Percentiles rank a stretch among this genome's conserved stretches.
Conservation (phyloP, 129 eudicot species). For the Ambrosia trifida region DNA sequence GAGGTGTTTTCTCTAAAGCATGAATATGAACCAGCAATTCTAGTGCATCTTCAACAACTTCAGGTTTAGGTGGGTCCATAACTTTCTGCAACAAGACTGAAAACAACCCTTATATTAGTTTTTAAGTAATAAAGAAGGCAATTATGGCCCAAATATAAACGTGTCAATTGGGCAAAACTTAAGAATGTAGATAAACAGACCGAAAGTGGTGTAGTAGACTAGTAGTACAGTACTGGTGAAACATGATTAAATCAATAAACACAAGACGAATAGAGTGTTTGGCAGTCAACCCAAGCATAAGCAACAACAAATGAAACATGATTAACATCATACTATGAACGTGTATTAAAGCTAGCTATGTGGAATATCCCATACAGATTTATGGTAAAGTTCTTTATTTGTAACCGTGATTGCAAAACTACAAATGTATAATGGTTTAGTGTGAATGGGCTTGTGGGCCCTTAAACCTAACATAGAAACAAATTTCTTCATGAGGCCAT, state of each 20-base stretch:
- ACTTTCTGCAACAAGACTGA: slow-evolving; percentile 79
- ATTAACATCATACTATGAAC: background rate
- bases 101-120: slow-evolving; percentile 21
- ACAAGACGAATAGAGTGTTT: background rate
- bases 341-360: background rate
- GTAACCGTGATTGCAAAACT: too few relatives aligned
- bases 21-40: slow-evolving; percentile 57
- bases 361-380: too few relatives aligned
- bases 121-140: background rate
- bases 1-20: slow-evolving; percentile 70
- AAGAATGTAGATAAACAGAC: background rate
- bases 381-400: too few relatives aligned
- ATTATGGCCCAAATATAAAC: background rate
- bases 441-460: too few relatives aligned
- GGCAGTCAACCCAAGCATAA: background rate
- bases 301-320: too few relatives aligned
- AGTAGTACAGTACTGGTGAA: background rate
- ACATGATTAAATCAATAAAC: background rate
- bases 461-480: too few relatives aligned
- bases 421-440: too few relatives aligned
- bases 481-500: too few relatives aligned
- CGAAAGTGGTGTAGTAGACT: background rate
- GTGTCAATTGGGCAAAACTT: background rate
- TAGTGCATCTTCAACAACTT: slow-evolving; percentile 76
- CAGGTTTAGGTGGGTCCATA: slow-evolving; percentile 81